These are phyloP conservation scores for Pseudozyma pruni DNA, from an alignment of 1,284 basidiomycete genomes.

Conservation along the genomic window DNA sequence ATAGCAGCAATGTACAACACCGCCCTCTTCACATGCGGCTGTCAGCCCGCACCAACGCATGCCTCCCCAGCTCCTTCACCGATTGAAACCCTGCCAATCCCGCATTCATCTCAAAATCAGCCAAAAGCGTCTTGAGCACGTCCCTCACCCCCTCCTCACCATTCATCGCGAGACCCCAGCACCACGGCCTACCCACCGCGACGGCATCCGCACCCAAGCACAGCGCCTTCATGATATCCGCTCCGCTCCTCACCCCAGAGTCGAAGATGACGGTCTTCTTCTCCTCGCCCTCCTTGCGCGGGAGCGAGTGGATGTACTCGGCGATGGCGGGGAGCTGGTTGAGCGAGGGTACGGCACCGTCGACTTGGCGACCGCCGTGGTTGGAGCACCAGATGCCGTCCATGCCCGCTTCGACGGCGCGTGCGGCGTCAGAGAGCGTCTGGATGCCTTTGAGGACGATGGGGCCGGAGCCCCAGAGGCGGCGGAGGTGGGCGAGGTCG, in stretches of 20 bases:
- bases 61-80: conserved; percentile 14
- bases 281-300: conserved; percentile 30
- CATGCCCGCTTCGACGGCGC: conserved; percentile 57
- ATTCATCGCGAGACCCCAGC: conserved; percentile 57
- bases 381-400: conserved; percentile 65
- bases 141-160: conserved; percentile 58
- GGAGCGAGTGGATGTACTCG: conserved; percentile 35
- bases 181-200: conserved; percentile 60
- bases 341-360: conserved; percentile 57
- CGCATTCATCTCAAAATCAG: conserved; percentile 55
- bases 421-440: conserved; percentile 48
- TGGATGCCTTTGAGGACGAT: conserved; percentile 66
- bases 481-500: conserved; percentile 51
- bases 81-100: conserved; percentile 36
- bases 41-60: conserved; percentile 33
- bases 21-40: conserved; percentile 20
- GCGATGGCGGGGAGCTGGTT: conserved; percentile 51
- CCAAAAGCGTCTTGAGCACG: conserved; percentile 56
- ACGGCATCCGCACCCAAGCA: conserved; percentile 62
- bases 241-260: conserved; percentile 56
- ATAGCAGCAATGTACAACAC: no score
- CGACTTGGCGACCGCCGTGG: conserved; percentile 65
- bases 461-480: conserved; percentile 55
- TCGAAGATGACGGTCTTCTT: conserved; percentile 60
- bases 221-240: conserved; percentile 62